phyloP scores from a whole-genome alignment of 345 rosid species.

The Eutrema yunnanense region DNA sequence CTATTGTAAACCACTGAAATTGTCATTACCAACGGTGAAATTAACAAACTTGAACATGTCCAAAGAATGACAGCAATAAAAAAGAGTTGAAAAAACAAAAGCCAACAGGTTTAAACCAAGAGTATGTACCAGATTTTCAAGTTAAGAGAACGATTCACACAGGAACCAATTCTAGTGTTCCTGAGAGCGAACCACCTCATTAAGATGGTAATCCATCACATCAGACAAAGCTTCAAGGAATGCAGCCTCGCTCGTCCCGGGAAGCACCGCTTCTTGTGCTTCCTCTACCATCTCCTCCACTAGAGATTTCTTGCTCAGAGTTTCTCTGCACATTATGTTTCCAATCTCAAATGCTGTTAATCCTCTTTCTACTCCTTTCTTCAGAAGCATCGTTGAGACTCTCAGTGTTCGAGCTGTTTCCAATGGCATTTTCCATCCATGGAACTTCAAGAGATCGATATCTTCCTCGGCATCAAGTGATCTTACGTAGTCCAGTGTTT shows the following conservation, averaged over 20 bases:
- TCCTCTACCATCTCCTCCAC: slow-evolving; percentile 31
- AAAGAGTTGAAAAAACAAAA: background rate
- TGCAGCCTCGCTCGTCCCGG: slow-evolving; percentile 26
- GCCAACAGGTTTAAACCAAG: slow-evolving; percentile 15
- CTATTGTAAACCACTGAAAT: slow-evolving; percentile 2
- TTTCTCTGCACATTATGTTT: slow-evolving; percentile 75
- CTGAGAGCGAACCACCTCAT: slow-evolving; percentile 20
- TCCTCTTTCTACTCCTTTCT: slow-evolving; percentile 75
- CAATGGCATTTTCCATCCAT: slow-evolving; percentile 69
- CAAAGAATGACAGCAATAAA: slow-evolving; percentile 15
- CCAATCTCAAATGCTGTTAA: slow-evolving; percentile 71
- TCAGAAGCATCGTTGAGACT: slow-evolving; percentile 79
- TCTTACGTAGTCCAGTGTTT: slow-evolving; percentile 50
- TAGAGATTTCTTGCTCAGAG: slow-evolving; percentile 47
- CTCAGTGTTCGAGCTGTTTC: slow-evolving; percentile 49
- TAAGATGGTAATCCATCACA: slow-evolving; percentile 29
- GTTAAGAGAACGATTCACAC: background rate
- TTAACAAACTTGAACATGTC: slow-evolving; percentile 19
- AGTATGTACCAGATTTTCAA: slow-evolving; percentile 17
- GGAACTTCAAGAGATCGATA: slow-evolving; percentile 50
- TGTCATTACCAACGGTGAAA: slow-evolving; percentile 11
- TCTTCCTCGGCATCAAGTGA: slow-evolving; percentile 67
- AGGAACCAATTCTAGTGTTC: slow-evolving; percentile 29
- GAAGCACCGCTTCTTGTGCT: slow-evolving; percentile 32
- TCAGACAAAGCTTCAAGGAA: slow-evolving; percentile 22